Base-by-base conservation (phyloP, 148 eudicot genomes). In the Silene latifolia region DNA sequence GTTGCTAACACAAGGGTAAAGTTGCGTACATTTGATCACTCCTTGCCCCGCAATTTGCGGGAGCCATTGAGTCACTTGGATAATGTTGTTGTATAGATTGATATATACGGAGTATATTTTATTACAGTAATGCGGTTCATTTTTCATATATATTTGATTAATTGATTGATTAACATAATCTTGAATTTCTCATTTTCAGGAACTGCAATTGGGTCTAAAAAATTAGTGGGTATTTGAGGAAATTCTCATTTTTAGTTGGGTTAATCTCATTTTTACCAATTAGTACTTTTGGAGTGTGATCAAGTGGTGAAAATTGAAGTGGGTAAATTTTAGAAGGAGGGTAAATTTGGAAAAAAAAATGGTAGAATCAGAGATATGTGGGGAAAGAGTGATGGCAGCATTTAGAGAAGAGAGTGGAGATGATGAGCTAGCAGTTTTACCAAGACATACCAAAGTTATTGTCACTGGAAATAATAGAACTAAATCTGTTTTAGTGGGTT, bases 391-490 rank as follows among this genome's bases (percentile, higher is more conserved):
- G 57, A 82, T 88, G 29, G 87, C 91, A 78, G 87, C 91, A 78
- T 87, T 87, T 65, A 86, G 90, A 18, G 98, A 94, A 61, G 97
- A 94, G 59, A 89, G 95, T 75, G 97, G 98, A 5, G 98, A 94
- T 80, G 98, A 94, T 74, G 97, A 94, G 75, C 86, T 94, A 17
- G 77, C 97, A 27, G 93, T 94, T 29, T 87, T 94, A 74, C 98
- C 98, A 44, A 91, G 93, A 83, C 97, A 94, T 74, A 94, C 98
- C 6, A 94, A 94, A 82, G 98, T 94, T 57, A 79, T 94, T 79
- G 98, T 94, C 21, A 94, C 98, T 24, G 98, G 98, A 24, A 94
- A 94, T 75, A 94, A 94, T 76, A 82, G 98, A 80, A 94, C 98
- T 42, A 94, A 94, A 82, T 91, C 97, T 27, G 98, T 94, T 27